phyloP scores from a whole-genome alignment of 2,329 filamentous ascomycete genomes.

The Penicillium sp. region DNA sequence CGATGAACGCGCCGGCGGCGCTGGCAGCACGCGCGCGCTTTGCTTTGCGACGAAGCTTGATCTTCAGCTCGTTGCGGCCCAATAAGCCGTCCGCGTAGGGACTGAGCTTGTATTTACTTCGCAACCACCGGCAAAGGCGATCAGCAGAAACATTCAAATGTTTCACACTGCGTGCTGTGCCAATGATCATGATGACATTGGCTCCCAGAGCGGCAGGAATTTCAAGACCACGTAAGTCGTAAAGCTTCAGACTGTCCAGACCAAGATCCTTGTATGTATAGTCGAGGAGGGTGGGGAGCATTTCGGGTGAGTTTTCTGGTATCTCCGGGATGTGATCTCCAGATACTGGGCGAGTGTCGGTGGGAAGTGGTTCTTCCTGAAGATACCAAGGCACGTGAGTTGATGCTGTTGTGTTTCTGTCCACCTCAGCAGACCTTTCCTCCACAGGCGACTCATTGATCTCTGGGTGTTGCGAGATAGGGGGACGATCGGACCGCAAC shows the following conservation, averaged over 20 bases:
- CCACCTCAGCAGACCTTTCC: constrained; percentile 2
- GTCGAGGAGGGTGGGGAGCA: constrained; percentile 70
- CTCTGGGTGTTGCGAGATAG: constrained; percentile 15
- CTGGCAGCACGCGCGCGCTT: constrained; percentile 79
- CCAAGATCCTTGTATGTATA: constrained; percentile 83
- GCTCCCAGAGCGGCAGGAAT: constrained; percentile 83
- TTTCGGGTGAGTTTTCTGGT: constrained; percentile 66
- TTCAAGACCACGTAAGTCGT: constrained; percentile 81
- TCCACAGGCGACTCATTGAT: constrained; percentile 11
- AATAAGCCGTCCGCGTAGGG: constrained; percentile 85
- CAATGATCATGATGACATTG: constrained; percentile 88
- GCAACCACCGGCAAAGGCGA: constrained; percentile 81
- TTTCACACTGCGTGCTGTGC: constrained; percentile 85
- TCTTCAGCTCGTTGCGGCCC: constrained; percentile 85
- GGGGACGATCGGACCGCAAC: constrained; percentile 25
- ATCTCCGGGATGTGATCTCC: constrained; percentile 61
- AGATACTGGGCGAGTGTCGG: constrained; percentile 45
- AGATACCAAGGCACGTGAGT: constrained; percentile 72
- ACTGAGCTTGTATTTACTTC: constrained; percentile 67
- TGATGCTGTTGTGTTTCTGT: constrained; percentile 3
- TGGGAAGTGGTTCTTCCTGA: constrained; percentile 58
- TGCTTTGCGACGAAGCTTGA: constrained; percentile 75
- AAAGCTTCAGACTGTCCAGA: constrained; percentile 73
- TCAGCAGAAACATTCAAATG: constrained; percentile 91
- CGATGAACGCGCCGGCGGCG: constrained; percentile 58